Base-by-base conservation (phyloP, 2,329 filamentous ascomycete genomes). In the Dendrostoma leiphaemia region DNA sequence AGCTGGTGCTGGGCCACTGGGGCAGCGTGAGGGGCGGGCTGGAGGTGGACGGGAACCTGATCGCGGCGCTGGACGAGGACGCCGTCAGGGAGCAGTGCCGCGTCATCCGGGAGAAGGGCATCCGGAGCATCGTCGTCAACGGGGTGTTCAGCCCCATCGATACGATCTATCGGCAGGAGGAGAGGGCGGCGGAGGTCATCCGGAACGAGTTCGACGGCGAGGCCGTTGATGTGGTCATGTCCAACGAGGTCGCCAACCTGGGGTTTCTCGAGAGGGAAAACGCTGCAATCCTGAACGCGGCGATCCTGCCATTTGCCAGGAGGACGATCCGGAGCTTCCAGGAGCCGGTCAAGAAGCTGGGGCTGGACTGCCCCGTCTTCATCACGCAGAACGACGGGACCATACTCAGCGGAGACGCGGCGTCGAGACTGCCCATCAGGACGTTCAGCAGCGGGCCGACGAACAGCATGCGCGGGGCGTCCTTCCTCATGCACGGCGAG, bases 131-230 rank as follows among this genome's bases (percentile, higher is more conserved):
- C 2, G 81, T 83, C 0, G 68, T 86, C 4, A 75, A 78, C 4
- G 81, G 82, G 2, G 75, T 84, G 8, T 84, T 81, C 65, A 80
- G 78, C 8, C 81, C 82, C 0, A 79, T 84, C 23, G 82, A 86
- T 61, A 74, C 77, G 9, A 59, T 72, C 3, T 75, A 76, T 60
- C 66, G 65, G 38, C 81, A 84, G 62, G 81, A 84, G 64, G 69
- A 77, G 35, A 65, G 70, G 3, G 79, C 78, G 3, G 70, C 72
- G 3, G 67, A 70, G 3, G 77, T 83, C 38, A 67, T 83, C 17
- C 68, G 70, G 24, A 66, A 71, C 6, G 76, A 77, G 59, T 64
- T 80, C 3, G 2, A n/a, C 15, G 19, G 26, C 17, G 23, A 44
- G 28, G 41, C 53, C 26, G 53, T 61, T 2, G 56, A 66, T 49